Conservation (phyloP, 768 basidiomycete species). For the Termitomyces sp. region DNA sequence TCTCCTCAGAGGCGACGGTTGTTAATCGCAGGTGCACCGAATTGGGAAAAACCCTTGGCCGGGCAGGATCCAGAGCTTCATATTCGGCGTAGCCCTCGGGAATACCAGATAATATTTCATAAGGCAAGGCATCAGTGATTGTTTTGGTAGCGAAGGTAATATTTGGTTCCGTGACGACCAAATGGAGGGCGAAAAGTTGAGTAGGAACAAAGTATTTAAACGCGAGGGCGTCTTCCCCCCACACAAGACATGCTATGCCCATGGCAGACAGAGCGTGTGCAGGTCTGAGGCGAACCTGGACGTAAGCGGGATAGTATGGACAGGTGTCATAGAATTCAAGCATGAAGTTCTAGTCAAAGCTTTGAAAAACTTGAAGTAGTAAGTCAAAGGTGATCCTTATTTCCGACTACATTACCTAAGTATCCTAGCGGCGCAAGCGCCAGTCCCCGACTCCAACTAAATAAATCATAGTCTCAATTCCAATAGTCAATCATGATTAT, state of each 20-base stretch:
- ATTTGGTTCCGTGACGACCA: not conserved
- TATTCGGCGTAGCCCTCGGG: not conserved
- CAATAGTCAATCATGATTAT: too few relatives aligned
- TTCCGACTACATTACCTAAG: too few relatives aligned
- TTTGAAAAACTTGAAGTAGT: too few relatives aligned
- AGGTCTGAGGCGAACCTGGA: not conserved
- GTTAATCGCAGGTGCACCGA: not conserved
- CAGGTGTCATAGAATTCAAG: not conserved
- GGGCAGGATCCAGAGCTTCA: not conserved
- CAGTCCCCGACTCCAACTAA: too few relatives aligned
- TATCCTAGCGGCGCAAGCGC: too few relatives aligned
- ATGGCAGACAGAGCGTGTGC: not conserved
- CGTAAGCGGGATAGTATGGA: not conserved
- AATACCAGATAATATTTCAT: not conserved
- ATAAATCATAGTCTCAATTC: too few relatives aligned
- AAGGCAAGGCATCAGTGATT: not conserved
- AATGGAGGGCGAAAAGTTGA: not conserved
- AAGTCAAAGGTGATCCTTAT: too few relatives aligned
- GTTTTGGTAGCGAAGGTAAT: not conserved
- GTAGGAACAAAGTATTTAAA: constrained; percentile 4
- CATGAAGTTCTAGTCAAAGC: too few relatives aligned
- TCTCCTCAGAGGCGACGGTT: not conserved
- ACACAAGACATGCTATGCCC: constrained; percentile 3
- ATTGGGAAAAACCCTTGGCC: not conserved
- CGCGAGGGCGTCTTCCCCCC: constrained; percentile 5